phyloP scores from a whole-genome alignment of 2,329 filamentous ascomycete genomes.

The Sclerotinia trifoliorum region DNA sequence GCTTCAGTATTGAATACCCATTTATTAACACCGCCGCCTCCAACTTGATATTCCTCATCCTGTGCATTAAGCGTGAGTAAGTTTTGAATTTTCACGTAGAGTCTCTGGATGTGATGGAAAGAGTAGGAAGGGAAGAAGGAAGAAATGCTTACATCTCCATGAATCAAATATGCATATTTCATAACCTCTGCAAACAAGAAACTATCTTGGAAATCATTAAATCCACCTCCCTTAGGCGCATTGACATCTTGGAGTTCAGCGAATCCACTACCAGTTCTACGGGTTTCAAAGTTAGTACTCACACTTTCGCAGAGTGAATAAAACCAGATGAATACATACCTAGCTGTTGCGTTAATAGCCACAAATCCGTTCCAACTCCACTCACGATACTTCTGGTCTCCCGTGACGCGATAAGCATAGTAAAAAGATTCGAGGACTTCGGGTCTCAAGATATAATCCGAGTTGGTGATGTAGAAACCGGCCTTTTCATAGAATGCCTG shows the following conservation, averaged over 20 bases:
- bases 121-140: too few species aligned
- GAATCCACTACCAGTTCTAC: constrained; percentile 63
- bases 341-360: constrained; percentile 61
- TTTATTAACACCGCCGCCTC: constrained; percentile 48
- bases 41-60: constrained; percentile 53
- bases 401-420: constrained; percentile 81
- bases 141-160: constrained; percentile 35
- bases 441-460: constrained; percentile 67
- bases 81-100: background rate
- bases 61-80: constrained; percentile 28
- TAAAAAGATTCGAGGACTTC: constrained; percentile 84
- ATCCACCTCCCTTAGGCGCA: constrained; percentile 56
- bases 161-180: constrained; percentile 77
- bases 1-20: constrained; percentile 67
- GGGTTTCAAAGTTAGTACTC: background rate
- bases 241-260: constrained; percentile 67
- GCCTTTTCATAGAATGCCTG: constrained; percentile 60
- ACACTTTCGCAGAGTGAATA: background rate
- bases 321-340: background rate
- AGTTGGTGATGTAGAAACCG: constrained; percentile 69
- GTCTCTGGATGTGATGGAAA: background rate
- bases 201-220: constrained; percentile 74
- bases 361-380: constrained; percentile 80
- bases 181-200: constrained; percentile 87
- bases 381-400: constrained; percentile 72